Conservation (phyloP, 2,329 filamentous ascomycete species). For the Sporothrix euskadiensis region DNA sequence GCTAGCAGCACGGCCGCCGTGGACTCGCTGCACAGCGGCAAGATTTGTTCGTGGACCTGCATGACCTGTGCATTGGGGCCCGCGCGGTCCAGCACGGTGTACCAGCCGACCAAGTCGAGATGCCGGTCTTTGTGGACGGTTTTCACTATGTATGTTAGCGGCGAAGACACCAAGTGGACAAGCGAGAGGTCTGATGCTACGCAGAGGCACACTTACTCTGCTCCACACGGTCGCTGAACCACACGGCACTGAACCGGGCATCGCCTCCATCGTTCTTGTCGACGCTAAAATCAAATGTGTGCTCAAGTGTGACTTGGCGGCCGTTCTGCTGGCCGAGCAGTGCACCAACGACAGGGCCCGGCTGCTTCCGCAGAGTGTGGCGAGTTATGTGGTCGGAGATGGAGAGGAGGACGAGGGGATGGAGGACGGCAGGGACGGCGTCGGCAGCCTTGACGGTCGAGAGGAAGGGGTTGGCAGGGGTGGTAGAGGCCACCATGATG, state of each 20-base stretch:
- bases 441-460: conserved; percentile 69
- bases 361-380: conserved; percentile 74
- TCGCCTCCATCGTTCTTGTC: conserved; percentile 53
- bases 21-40: conserved; percentile 76
- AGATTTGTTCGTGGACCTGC: conserved; percentile 75
- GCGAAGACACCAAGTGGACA: background rate
- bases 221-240: conserved; percentile 76
- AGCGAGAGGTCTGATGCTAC: background rate
- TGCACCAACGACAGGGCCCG: conserved; percentile 77
- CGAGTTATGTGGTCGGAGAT: conserved; percentile 97
- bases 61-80: conserved; percentile 71
- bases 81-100: conserved; percentile 70
- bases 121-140: conserved; percentile 81
- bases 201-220: conserved; percentile 64
- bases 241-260: conserved; percentile 64
- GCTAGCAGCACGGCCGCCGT: conserved; percentile 82
- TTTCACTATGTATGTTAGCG: conserved; percentile 60
- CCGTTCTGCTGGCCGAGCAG: conserved; percentile 92
- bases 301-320: conserved; percentile 85
- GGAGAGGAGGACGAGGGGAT: conserved; percentile 91
- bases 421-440: conserved; percentile 78
- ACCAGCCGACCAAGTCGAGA: conserved; percentile 90
- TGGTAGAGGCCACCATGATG: conserved; percentile 4
- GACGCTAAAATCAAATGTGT: conserved; percentile 82
- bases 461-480: conserved; percentile 56